Evolutionary conservation across 73 alveolate species (phyloP).

Genomic region (Paramecium sonneborni): DNA sequence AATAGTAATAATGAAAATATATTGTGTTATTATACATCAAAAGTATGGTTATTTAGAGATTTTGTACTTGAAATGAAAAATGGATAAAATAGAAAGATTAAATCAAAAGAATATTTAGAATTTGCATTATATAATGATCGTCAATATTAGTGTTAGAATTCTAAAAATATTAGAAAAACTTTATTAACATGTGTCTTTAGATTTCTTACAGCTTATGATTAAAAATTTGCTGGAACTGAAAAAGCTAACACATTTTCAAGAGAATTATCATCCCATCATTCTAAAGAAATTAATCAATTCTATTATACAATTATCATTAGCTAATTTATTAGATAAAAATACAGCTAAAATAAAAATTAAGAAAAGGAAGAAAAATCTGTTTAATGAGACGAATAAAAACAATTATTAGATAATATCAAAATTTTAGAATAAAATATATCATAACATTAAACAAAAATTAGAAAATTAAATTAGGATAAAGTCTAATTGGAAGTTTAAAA

Average conservation of each 20-base stretch:
- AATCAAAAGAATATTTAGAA: conserved; percentile 91
- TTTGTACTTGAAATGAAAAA: conserved; percentile 91
- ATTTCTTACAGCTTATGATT: neutral
- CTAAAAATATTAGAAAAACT: conserved; percentile 50
- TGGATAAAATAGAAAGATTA: conserved; percentile 80
- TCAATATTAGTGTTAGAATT: neutral
- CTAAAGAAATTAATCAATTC: neutral
- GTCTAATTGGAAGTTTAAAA: neutral
- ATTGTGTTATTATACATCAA: conserved; percentile 62
- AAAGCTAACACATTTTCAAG: conserved; percentile 51
- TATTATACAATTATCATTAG: neutral
- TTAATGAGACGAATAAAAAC: conserved; percentile 6
- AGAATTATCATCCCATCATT: neutral
- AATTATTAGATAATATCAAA: conserved; percentile 15
- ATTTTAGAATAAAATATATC: conserved; percentile 19
- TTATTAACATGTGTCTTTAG: neutral
- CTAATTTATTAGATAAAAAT: conserved; percentile 2
- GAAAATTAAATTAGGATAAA: neutral
- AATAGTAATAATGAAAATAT: conserved; percentile 54
- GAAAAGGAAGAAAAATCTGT: neutral
- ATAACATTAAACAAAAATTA: neutral
- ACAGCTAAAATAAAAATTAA: neutral
- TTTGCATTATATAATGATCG: conserved; percentile 71
- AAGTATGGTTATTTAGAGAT: conserved; percentile 95
- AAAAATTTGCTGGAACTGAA: too few relatives aligned